These are phyloP conservation scores for Teunomyces tritomae DNA, from an alignment of 805 yeast species.

Conservation along the genomic window DNA sequence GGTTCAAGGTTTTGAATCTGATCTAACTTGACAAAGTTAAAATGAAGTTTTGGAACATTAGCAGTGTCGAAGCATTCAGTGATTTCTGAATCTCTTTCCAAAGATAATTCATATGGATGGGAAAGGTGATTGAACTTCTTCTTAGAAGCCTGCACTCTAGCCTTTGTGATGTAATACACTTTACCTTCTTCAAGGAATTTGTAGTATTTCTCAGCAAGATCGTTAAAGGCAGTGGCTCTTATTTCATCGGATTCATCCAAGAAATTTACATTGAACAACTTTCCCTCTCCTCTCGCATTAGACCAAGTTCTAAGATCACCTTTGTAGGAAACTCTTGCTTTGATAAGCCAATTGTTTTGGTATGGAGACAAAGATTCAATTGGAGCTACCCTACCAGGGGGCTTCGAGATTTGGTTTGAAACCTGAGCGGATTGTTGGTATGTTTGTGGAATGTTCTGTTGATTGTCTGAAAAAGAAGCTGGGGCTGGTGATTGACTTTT, in stretches of 20 bases:
- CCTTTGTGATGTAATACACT: conserved; percentile 80
- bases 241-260: conserved; percentile 95
- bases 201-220: conserved; percentile 75
- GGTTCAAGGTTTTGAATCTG: conserved; percentile 65
- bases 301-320: conserved; percentile 87
- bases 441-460: conserved; percentile 7
- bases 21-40: conserved; percentile 69
- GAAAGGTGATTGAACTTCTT: conserved; percentile 79
- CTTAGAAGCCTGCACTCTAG: conserved; percentile 78
- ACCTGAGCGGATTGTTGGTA: conserved; percentile 7
- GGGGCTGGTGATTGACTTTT: conserved; percentile 5
- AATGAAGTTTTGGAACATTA: conserved; percentile 76
- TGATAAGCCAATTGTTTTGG: conserved; percentile 87
- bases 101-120: conserved; percentile 83
- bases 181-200: conserved; percentile 82
- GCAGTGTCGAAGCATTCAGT: conserved; percentile 60
- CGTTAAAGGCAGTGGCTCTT: conserved; percentile 91
- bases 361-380: conserved; percentile 90
- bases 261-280: conserved; percentile 81
- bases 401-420: conserved; percentile 8
- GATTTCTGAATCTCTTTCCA: conserved; percentile 76
- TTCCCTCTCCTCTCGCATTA: conserved; percentile 84
- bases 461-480: conserved; percentile 8
- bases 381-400: conserved; percentile 50
- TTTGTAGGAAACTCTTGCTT: conserved; percentile 86